A percentile compares a stretch with the other conserved stretches of the same genome.
These are phyloP conservation scores for Cornus florida DNA, from an alignment of 148 eudicot genomes.

Conservation along the genomic window DNA sequence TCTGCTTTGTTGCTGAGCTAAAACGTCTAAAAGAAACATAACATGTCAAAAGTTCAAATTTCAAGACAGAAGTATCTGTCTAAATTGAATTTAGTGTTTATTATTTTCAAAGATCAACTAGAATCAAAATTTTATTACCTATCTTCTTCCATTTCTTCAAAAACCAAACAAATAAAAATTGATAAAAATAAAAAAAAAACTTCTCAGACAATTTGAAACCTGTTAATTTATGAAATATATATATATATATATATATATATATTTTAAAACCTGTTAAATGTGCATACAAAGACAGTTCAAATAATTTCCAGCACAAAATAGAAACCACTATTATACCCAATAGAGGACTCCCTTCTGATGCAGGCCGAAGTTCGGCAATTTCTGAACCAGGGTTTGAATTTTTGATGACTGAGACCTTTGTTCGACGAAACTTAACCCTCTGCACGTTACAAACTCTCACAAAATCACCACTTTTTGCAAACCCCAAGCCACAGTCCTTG, in stretches of 20 bases:
- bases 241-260: too few species aligned
- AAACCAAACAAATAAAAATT: background rate
- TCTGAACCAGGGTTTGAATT: slow-evolving; percentile 75
- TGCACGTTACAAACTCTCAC: slow-evolving; percentile 52
- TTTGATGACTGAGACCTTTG: slow-evolving; percentile 51
- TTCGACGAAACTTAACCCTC: slow-evolving; percentile 47
- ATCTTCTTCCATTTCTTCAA: background rate
- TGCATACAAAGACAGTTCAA: background rate
- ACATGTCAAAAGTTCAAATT: background rate
- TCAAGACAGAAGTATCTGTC: background rate
- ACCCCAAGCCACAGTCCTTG: slow-evolving; percentile 58
- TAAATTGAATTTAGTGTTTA: background rate
- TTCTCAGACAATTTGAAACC: background rate
- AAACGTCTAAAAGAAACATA: background rate
- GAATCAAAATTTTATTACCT: background rate
- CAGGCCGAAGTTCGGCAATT: slow-evolving; percentile 83
- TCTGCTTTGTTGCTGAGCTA: background rate
- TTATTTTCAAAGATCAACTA: background rate
- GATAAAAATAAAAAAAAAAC: too few species aligned
- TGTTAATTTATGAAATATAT: too few species aligned
- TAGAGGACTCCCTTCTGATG: slow-evolving; percentile 82
- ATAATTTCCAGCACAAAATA: background rate
- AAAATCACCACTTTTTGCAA: slow-evolving; percentile 60
- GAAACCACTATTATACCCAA: slow-evolving; percentile 47
- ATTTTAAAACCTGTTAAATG: background rate